phyloP scores from a whole-genome alignment of 1,284 basidiomycete species.

The Macrocystidia cucumis region DNA sequence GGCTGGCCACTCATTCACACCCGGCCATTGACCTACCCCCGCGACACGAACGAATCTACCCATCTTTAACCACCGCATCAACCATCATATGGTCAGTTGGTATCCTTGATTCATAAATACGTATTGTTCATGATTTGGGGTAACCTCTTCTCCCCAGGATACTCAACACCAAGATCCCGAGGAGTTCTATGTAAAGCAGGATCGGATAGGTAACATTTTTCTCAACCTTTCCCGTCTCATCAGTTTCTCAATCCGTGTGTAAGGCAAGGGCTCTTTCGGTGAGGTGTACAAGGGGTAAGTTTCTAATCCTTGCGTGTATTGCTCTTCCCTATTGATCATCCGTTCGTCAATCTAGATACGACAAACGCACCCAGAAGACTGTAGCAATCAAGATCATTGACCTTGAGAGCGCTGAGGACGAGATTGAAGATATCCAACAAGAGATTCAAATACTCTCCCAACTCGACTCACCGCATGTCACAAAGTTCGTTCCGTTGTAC shows the following conservation, averaged over 20 bases:
- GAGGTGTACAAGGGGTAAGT: conserved; percentile 94
- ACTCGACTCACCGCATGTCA: conserved; percentile 92
- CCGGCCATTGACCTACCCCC: no score
- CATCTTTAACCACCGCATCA: background rate
- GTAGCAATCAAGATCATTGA: conserved; percentile 99
- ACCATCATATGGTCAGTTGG: no score
- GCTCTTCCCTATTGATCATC: conserved; percentile 9
- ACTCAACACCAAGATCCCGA: conserved; percentile 79
- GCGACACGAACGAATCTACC: no score
- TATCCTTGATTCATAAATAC: no score
- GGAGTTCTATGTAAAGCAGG: conserved; percentile 93
- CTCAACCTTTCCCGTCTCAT: conserved; percentile 8
- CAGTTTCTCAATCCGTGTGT: conserved; percentile 7
- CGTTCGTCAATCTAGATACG: conserved; percentile 49
- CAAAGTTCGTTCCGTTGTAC: conserved; percentile 56
- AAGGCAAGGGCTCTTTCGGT: conserved; percentile 94
- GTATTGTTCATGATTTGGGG: no score
- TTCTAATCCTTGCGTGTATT: conserved; percentile 6
- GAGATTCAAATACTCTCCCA: conserved; percentile 99
- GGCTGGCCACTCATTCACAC: no score
- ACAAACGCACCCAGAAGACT: conserved; percentile 87
- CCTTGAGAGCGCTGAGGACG: conserved; percentile 97
- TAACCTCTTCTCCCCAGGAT: no score
- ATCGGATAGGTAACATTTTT: conserved; percentile 76
- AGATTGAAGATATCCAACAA: conserved; percentile 99